Evolutionary conservation across 169 alveolate genomes (phyloP).

Genomic region (Eimeria maxima): DNA sequence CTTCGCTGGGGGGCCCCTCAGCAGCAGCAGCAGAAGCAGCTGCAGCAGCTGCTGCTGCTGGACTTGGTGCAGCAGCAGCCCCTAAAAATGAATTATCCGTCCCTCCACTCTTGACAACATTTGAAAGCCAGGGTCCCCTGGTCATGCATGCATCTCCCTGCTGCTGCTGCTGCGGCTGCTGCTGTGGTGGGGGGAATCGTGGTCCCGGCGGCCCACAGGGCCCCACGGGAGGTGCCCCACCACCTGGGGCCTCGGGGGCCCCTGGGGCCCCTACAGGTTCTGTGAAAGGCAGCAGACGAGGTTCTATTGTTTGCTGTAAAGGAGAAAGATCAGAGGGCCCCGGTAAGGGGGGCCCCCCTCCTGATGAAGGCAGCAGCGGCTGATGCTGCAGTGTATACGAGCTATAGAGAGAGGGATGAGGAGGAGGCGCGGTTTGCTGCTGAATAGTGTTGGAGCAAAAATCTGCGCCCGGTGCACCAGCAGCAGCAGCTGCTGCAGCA

Average conservation of each 20-base stretch:
- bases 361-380: constrained; percentile 20
- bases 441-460: background rate
- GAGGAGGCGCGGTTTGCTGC: background rate
- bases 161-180: constrained; percentile 43
- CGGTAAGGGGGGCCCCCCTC: background rate
- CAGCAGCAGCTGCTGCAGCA: background rate
- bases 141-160: background rate
- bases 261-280: constrained; percentile 43
- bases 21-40: constrained; percentile 19
- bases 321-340: constrained; percentile 12
- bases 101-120: background rate
- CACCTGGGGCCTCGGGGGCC: constrained; percentile 11
- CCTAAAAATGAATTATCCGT: background rate
- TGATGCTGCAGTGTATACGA: background rate
- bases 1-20: constrained; percentile 54
- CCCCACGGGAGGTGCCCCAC: background rate
- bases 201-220: constrained; percentile 21
- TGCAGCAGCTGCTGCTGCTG: background rate
- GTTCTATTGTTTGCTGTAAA: background rate
- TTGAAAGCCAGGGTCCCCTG: background rate
- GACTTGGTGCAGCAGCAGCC: background rate
- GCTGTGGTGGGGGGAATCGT: background rate
- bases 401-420: background rate
- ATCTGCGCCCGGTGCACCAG: background rate
- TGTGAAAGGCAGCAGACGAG: background rate